Percentiles rank a stretch among this genome's conserved stretches.
phyloP scores from a whole-genome alignment of 2,329 filamentous ascomycete species.

The Penicillium expansum region DNA sequence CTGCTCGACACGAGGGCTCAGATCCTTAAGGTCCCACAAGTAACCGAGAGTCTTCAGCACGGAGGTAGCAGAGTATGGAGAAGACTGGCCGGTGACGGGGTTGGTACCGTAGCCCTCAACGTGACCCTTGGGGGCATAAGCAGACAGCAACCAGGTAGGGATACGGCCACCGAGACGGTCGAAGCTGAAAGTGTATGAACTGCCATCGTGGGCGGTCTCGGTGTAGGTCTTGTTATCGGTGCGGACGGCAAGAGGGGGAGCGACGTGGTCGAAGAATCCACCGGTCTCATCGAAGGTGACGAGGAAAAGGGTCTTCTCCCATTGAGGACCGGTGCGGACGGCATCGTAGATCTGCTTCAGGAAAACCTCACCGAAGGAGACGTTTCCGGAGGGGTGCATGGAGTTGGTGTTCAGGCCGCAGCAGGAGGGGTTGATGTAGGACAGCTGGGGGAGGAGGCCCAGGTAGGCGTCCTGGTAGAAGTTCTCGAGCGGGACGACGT shows the following conservation, averaged over 20 bases:
- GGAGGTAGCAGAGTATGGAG: slow-evolving; percentile 30
- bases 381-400: slow-evolving; percentile 31
- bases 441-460: slow-evolving; percentile 31
- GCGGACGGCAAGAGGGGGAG: slow-evolving; percentile 32
- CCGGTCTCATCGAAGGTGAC: slow-evolving; percentile 39
- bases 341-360: slow-evolving; percentile 40
- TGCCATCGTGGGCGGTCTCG: slow-evolving; percentile 27
- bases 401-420: slow-evolving; percentile 34
- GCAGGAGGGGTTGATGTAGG: slow-evolving; percentile 39
- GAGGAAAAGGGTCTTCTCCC: slow-evolving; percentile 36
- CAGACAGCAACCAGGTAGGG: slow-evolving; percentile 33
- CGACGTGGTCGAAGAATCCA: slow-evolving; percentile 40
- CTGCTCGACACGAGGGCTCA: slow-evolving; percentile 29
- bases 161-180: slow-evolving; percentile 31
- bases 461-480: slow-evolving; percentile 35
- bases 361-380: slow-evolving; percentile 37
- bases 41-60: slow-evolving; percentile 33
- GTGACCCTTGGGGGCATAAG: slow-evolving; percentile 25
- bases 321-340: slow-evolving; percentile 35
- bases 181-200: slow-evolving; percentile 27
- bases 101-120: slow-evolving; percentile 31
- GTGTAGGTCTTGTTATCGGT: slow-evolving; percentile 39
- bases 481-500: slow-evolving; percentile 29
- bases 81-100: slow-evolving; percentile 24
- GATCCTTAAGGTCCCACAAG: slow-evolving; percentile 32